A percentile compares a stretch with the other conserved stretches of the same genome.
phyloP scores from a whole-genome alignment of 306 rosid species.

The Quercus suber region DNA sequence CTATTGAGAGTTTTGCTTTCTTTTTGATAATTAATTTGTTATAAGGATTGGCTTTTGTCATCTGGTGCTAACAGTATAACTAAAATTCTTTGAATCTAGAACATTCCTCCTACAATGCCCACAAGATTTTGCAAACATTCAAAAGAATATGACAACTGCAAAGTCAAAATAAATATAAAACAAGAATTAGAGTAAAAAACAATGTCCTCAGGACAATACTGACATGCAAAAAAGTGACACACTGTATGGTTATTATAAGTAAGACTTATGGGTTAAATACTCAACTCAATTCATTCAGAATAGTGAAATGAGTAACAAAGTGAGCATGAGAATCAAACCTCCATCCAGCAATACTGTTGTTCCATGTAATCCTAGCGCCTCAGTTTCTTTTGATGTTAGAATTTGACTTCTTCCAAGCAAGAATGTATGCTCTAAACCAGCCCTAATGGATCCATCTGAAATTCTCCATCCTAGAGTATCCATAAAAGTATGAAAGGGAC shows the following conservation, averaged over 20 bases:
- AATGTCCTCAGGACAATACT: not conserved
- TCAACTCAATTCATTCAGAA: not conserved
- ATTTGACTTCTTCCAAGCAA: slow-evolving; percentile 87
- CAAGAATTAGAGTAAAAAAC: not conserved
- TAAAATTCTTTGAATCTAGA: not conserved
- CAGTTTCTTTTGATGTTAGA: not conserved
- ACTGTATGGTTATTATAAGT: not conserved
- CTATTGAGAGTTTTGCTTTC: slow-evolving; percentile 13
- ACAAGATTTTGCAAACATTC: not conserved
- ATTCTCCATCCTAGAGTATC: slow-evolving; percentile 67
- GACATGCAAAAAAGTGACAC: not conserved
- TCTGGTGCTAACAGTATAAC: not conserved
- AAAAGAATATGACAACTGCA: not conserved
- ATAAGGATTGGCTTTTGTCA: not conserved
- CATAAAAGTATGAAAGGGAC: slow-evolving; percentile 16
- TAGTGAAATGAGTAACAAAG: slow-evolving; percentile 6
- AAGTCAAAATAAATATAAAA: not conserved
- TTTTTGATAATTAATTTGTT: too few relatives aligned
- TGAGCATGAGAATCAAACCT: slow-evolving; percentile 6
- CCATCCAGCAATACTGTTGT: too few relatives aligned
- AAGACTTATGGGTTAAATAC: not conserved
- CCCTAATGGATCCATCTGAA: slow-evolving; percentile 61
- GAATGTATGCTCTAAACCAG: slow-evolving; percentile 61
- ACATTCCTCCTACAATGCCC: slow-evolving; percentile 13
- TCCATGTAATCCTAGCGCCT: too few relatives aligned